phyloP scores from a whole-genome alignment of 2,329 filamentous ascomycete genomes.

The Ophiostoma fasciatum region DNA sequence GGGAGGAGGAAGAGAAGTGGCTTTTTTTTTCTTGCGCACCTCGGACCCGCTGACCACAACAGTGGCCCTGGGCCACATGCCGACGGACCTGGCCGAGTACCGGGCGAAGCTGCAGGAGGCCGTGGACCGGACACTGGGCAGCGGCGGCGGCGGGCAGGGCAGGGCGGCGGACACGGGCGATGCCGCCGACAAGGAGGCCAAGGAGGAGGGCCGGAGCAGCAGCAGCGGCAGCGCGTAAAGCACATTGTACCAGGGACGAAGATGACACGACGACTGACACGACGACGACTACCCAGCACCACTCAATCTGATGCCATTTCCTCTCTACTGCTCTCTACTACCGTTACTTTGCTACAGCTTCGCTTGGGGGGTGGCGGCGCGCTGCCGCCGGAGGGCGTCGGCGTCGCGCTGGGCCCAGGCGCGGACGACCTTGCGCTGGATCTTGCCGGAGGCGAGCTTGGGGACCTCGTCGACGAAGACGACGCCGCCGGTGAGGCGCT shows the following conservation, averaged over 20 bases:
- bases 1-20: no score
- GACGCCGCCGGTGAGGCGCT: conserved; percentile 34
- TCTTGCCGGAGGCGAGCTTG: conserved; percentile 42
- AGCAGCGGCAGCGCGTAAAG: neutral
- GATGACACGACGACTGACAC: no score
- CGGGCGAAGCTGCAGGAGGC: conserved; percentile 9
- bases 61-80: conserved; percentile 11
- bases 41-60: conserved; percentile 1
- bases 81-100: conserved; percentile 9
- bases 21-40: neutral
- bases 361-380: conserved; percentile 2
- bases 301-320: no score
- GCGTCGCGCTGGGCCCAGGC: conserved; percentile 43
- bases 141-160: neutral
- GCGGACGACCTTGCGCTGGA: conserved; percentile 38
- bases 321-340: neutral
- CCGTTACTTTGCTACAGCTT: conserved; percentile 1
- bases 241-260: no score
- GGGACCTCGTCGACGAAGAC: conserved; percentile 41
- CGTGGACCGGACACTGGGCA: conserved; percentile 1
- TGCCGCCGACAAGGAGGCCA: no score
- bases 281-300: no score
- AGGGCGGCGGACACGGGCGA: neutral
- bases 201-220: no score
- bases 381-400: conserved; percentile 13